Base-by-base conservation (phyloP, 2,329 filamentous ascomycete species). In the Ceratocystis albifundus region DNA sequence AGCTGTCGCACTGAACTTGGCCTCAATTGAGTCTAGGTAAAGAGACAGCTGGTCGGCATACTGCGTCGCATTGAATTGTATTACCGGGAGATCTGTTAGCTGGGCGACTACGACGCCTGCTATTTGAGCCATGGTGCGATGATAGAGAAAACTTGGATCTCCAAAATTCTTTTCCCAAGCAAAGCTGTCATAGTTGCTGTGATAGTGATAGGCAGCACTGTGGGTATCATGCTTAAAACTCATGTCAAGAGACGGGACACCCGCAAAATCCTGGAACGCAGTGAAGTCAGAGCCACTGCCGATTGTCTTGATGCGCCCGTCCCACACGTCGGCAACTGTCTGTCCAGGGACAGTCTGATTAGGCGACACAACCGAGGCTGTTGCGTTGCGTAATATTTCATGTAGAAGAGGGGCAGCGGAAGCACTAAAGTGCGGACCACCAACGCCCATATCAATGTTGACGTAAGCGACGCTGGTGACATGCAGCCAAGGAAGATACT, bases 101-200 rank as follows among this genome's bases (percentile, higher is more conserved):
- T 83, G 82, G 3, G 84, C 84, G 0, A 84, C 78, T 25, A 86
- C 76, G 53, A 89, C 73, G 20, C 82, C 83, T 57, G 87, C 79
- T 12, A 92, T 74, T 72, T 88, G 86, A 1, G 87, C 80, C 77
- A 86, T 83, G 61, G 86, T 79, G 68, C 79, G 74, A 74, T 90
- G 88, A 71, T 90, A 89, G 59, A 81, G 77, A 66, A 84, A 86
- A 25, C 79, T 82, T 1, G 80, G 80, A 71, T 96, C 92, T 53
- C 89, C 90, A 69, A 84, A 94, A 28, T 81, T 83, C 65, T 86
- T 81, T 89, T 96, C 95, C 91, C 92, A 96, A 75, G 88, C 80
- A 74, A 91, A 94, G 72, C 86, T 90, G 74, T 96, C 91, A 75
- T 95, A 96, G 78, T 96, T 96, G 74, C 86, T 87, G 77, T 96